A percentile compares a stretch with the other conserved stretches of the same genome.
Evolutionary conservation across 2,329 filamentous ascomycete species (phyloP).

Genomic region (Exophiala xenobiotica): DNA sequence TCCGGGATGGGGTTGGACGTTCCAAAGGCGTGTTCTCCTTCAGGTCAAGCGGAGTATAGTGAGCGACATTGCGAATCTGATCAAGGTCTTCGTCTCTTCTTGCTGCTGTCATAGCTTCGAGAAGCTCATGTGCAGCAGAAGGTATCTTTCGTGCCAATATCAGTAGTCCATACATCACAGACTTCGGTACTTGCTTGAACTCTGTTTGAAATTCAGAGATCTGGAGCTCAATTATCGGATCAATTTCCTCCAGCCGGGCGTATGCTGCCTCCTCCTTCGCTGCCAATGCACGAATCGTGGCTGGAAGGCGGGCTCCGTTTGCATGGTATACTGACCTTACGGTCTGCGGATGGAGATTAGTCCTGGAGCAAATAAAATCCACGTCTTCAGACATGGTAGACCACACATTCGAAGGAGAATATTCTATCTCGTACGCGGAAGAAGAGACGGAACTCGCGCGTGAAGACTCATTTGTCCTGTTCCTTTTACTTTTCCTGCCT

Average conservation of each 20-base stretch:
- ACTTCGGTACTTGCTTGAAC: slow-evolving; percentile 52
- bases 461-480: slow-evolving; percentile 19
- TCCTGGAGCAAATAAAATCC: slow-evolving; percentile 58
- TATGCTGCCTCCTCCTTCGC: slow-evolving; percentile 46
- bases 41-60: slow-evolving; percentile 44
- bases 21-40: slow-evolving; percentile 26
- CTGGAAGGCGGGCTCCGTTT: slow-evolving; percentile 55
- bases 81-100: slow-evolving; percentile 26
- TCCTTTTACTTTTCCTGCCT: slow-evolving; percentile 34
- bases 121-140: slow-evolving; percentile 59
- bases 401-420: slow-evolving; percentile 55
- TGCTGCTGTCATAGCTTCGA: slow-evolving; percentile 51
- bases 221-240: slow-evolving; percentile 48
- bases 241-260: slow-evolving; percentile 38
- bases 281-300: slow-evolving; percentile 57
- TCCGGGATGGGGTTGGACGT: slow-evolving; percentile 9
- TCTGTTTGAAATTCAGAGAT: slow-evolving; percentile 55
- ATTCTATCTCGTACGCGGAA: slow-evolving; percentile 23
- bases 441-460: slow-evolving; percentile 31
- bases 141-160: slow-evolving; percentile 58
- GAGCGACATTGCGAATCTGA: slow-evolving; percentile 36
- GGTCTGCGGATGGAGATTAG: slow-evolving; percentile 43
- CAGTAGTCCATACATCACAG: slow-evolving; percentile 54
- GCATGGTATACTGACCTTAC: slow-evolving; percentile 60
- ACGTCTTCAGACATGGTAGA: slow-evolving; percentile 57